These are phyloP conservation scores for Prosopis cineraria DNA, from an alignment of 306 rosid genomes.

Conservation along the genomic window DNA sequence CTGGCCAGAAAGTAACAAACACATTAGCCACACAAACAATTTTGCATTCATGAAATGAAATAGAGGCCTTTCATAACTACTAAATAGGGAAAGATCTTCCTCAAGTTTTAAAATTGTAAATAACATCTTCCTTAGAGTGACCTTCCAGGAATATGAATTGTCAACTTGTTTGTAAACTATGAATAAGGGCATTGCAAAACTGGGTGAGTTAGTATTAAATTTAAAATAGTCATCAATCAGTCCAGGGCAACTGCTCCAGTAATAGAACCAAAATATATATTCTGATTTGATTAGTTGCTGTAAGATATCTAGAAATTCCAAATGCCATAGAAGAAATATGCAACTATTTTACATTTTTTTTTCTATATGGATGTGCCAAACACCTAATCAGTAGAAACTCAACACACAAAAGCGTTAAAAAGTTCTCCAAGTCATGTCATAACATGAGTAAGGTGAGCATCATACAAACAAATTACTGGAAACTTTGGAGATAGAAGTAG, in stretches of 20 bases:
- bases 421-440: neutral
- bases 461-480: neutral
- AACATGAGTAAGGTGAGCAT: constrained; percentile 4
- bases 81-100: neutral
- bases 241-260: neutral
- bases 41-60: constrained; percentile 4
- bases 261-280: neutral
- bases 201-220: constrained; percentile 5
- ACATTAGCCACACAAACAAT: constrained; percentile 12
- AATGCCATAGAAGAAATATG: neutral
- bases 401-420: neutral
- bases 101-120: neutral
- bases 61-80: neutral
- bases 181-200: neutral
- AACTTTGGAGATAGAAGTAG: neutral
- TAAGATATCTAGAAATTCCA: neutral
- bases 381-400: neutral
- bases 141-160: constrained; percentile 17
- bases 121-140: neutral
- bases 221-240: neutral
- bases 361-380: neutral
- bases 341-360: neutral
- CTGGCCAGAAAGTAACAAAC: constrained; percentile 50
- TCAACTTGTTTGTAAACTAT: constrained; percentile 20
- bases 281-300: no score